Conservation (phyloP, 495 filamentous ascomycete species). For the Podospora pseudoanserina region DNA sequence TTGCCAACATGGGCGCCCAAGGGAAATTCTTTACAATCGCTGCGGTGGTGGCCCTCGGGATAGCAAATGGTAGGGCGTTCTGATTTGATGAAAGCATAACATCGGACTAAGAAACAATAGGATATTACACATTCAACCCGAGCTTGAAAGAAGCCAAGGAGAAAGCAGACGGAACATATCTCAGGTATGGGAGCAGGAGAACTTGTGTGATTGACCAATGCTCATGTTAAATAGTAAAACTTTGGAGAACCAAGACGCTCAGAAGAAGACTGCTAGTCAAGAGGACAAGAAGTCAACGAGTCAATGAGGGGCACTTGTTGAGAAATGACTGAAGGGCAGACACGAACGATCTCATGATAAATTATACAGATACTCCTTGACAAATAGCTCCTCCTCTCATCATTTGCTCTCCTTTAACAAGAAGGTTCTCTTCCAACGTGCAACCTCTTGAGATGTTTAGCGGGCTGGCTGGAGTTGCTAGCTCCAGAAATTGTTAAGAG, state of each 20-base stretch:
- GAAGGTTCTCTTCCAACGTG: neutral
- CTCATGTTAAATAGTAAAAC: constrained; percentile 23
- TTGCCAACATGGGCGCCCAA: constrained; percentile 19
- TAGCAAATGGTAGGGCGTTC: constrained; percentile 28
- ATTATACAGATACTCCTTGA: too few species aligned
- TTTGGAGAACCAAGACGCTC: constrained; percentile 8
- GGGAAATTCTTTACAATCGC: constrained; percentile 25
- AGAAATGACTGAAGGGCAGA: neutral
- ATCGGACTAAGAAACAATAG: constrained; percentile 29
- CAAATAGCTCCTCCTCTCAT: too few species aligned
- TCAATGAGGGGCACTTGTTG: neutral
- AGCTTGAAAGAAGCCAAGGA: constrained; percentile 37
- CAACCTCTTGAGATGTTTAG: neutral
- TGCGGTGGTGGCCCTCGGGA: constrained; percentile 23
- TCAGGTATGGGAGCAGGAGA: constrained; percentile 8
- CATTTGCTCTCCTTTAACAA: too few species aligned
- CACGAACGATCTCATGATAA: too few species aligned
- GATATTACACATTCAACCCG: constrained; percentile 43
- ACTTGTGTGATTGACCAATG: neutral
- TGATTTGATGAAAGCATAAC: neutral
- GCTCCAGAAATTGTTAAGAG: neutral
- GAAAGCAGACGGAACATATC: constrained; percentile 20
- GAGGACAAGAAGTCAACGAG: constrained; percentile 5
- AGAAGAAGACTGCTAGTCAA: neutral
- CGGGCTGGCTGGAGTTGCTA: neutral